Conservation (phyloP, 2,329 filamentous ascomycete species). For the Cladophialophora carrionii region DNA sequence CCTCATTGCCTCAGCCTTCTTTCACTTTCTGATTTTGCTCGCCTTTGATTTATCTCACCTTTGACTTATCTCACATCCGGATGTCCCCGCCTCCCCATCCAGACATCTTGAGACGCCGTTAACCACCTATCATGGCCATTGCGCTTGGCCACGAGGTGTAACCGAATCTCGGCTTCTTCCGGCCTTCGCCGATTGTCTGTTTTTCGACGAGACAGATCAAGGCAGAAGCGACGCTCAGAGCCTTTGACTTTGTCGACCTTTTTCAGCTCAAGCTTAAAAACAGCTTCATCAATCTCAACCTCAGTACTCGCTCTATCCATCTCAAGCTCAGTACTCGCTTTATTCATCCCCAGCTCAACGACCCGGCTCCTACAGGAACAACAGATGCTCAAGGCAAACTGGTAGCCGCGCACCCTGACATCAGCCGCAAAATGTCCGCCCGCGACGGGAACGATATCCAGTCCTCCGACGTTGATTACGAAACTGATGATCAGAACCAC, state of each 20-base stretch:
- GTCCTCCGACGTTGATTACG: background rate
- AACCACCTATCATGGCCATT: background rate
- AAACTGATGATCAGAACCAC: background rate
- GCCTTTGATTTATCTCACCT: background rate
- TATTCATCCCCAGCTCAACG: background rate
- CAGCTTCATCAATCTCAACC: no score
- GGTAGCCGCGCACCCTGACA: background rate
- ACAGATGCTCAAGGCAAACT: background rate
- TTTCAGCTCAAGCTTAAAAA: no score
- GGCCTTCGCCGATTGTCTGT: no score
- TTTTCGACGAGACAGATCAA: background rate
- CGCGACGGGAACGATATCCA: background rate
- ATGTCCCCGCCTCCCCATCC: background rate
- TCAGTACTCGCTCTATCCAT: no score
- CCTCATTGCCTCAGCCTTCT: background rate
- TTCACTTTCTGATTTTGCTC: background rate
- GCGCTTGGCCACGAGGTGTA: background rate
- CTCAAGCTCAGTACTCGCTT: background rate
- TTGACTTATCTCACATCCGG: background rate
- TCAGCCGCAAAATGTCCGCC: background rate
- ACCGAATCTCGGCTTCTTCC: background rate
- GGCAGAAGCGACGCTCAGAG: background rate
- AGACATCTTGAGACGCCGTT: background rate
- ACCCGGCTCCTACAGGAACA: background rate
- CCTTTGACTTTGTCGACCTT: background rate